Evolutionary conservation across 2,329 filamentous ascomycete species (phyloP).

Genomic region (Arthrobotrys megalospora): DNA sequence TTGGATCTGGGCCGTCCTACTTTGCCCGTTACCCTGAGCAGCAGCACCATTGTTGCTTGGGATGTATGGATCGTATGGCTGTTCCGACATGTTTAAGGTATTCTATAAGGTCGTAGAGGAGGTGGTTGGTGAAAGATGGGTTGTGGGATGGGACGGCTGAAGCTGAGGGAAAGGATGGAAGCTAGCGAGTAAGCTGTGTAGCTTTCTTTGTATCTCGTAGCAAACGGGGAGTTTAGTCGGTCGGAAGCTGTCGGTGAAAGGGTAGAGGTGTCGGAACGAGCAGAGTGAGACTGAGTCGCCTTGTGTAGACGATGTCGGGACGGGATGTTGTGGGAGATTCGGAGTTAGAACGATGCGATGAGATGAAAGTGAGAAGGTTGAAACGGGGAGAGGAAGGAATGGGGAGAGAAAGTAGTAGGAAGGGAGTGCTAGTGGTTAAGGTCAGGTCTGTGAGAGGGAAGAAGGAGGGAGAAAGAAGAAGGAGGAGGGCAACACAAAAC

Average conservation of each 20-base stretch:
- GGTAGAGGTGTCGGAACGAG: constrained; percentile 16
- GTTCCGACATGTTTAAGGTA: constrained; percentile 64
- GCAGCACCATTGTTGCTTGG: constrained; percentile 76
- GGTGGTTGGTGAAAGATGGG: neutral
- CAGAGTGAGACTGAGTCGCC: constrained; percentile 18
- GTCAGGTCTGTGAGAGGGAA: too few species aligned
- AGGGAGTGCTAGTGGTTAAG: too few species aligned
- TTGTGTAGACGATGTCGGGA: constrained; percentile 12
- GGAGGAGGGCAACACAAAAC: constrained; percentile 38
- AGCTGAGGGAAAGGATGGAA: constrained; percentile 9
- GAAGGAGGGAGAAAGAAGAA: constrained; percentile 37
- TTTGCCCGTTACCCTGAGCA: constrained; percentile 74
- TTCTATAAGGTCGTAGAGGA: constrained; percentile 7
- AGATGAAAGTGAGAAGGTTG: constrained; percentile 11
- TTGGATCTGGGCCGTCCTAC: constrained; percentile 82
- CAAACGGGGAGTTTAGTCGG: constrained; percentile 72
- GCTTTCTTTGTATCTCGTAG: constrained; percentile 69
- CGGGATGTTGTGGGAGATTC: neutral
- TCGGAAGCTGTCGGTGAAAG: constrained; percentile 19
- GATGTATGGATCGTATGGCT: constrained; percentile 91
- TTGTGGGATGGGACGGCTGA: constrained; percentile 18
- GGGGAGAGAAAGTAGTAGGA: constrained; percentile 20
- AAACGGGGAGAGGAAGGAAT: constrained; percentile 26
- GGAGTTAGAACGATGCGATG: constrained; percentile 23
- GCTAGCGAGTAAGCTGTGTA: constrained; percentile 11